Base-by-base conservation (phyloP, 2,329 filamentous ascomycete genomes). In the Colletotrichum horii region DNA sequence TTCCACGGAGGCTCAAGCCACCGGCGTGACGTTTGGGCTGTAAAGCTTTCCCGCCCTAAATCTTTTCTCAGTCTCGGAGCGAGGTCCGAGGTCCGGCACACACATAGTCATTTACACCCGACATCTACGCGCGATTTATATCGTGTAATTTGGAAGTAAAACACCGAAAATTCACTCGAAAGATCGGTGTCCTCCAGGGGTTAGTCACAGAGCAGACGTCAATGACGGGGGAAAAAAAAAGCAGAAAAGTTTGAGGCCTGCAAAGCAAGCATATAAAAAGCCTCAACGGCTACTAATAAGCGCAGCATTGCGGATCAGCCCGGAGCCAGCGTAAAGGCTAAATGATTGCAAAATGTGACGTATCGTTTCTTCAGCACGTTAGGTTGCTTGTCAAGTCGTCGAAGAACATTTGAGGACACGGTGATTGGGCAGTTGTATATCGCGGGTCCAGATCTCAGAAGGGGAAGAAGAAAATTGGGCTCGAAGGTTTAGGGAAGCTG, bases 401-500 rank as follows among this genome's bases (percentile, higher is more conserved):
- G 43, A 6, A 52, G 43, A 22, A 52, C n/a, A 52, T 22, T 7
- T 22, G 11, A 6, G 43, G 43, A 52, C 11, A 2, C 43, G 1
- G 22, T 52, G 43, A 52, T 52, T 52, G 43, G 43, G 43, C 12
- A 4, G n/a, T 14, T 4, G n/a, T 1, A 22, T 11, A 52, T 52
- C 43, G n/a, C n/a, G 43, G 43, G n/a, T 22, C 43, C 43, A 52
- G 43, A 52, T 52, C 43, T 22, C 43, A 52, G 43, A 22, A 52
- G 12, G 28, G 28, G 64, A 36, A 58, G 55, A 14, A 52, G 67
- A 22, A 48, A 52, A 22, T 22, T 52, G 43, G 43, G n/a, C 43
- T 52, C 43, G n/a, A 52, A 52, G n/a, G 43, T 52, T 52, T 22
- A 52, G 43, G n/a, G 43, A 52, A 52, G 43, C 43, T 22, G 43